Conservation (phyloP, 768 basidiomycete genomes). For the Sporobolomyces roseus region DNA sequence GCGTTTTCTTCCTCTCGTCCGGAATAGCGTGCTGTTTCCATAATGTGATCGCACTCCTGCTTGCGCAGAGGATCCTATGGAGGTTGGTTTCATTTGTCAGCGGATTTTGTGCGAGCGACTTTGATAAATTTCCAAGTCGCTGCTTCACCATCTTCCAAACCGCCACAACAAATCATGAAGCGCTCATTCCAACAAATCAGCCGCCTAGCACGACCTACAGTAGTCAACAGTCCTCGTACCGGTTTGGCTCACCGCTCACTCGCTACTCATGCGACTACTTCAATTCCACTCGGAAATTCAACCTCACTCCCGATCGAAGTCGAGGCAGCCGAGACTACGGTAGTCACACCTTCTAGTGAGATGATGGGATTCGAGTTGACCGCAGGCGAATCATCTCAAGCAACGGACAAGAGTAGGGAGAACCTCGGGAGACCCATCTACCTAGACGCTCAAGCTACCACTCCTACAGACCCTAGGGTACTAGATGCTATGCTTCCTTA, state of each 20-base stretch:
- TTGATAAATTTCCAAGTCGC: not conserved
- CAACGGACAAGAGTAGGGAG: constrained; percentile 52
- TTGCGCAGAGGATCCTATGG: too few relatives aligned
- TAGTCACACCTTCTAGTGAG: constrained; percentile 50
- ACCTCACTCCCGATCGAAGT: constrained; percentile 25
- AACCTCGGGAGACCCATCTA: constrained; percentile 69
- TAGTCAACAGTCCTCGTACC: not conserved
- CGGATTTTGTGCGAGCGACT: not conserved
- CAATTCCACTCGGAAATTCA: constrained; percentile 22
- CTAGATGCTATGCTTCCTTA: constrained; percentile 95
- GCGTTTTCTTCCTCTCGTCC: too few relatives aligned
- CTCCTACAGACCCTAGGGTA: constrained; percentile 93
- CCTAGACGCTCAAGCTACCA: constrained; percentile 94
- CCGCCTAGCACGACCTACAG: constrained; percentile 14
- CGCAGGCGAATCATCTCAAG: constrained; percentile 57
- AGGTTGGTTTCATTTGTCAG: too few relatives aligned
- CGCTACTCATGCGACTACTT: constrained; percentile 30
- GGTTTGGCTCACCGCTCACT: constrained; percentile 16
- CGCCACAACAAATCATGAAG: constrained; percentile 1
- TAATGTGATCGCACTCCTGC: too few relatives aligned
- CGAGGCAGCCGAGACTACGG: not conserved
- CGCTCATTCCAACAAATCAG: constrained; percentile 14
- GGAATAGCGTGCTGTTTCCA: too few relatives aligned
- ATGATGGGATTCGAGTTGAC: constrained; percentile 86
- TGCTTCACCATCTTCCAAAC: not conserved